Evolutionary conservation across 2,329 filamentous ascomycete genomes (phyloP).

Genomic region (Keithomyces neogunnii): DNA sequence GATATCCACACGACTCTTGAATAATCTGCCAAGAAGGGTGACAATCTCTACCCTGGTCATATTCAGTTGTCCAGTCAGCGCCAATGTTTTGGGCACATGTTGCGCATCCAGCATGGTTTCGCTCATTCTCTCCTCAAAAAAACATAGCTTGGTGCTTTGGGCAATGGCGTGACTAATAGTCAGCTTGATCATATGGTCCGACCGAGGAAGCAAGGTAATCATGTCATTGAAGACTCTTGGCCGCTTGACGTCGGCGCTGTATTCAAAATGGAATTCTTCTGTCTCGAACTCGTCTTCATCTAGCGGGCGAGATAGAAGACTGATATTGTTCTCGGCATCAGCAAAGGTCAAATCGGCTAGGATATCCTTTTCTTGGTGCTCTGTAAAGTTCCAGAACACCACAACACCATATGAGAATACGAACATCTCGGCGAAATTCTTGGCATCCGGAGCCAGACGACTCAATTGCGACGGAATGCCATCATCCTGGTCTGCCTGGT

Average conservation of each 20-base stretch:
- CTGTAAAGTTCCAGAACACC: constrained; percentile 98
- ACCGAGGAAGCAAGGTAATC: constrained; percentile 86
- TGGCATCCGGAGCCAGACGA: constrained; percentile 59
- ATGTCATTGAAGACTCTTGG: constrained; percentile 98
- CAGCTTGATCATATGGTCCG: constrained; percentile 97
- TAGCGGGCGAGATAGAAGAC: constrained; percentile 70
- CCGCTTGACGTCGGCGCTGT: constrained; percentile 75
- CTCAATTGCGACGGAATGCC: constrained; percentile 41
- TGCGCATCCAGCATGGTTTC: constrained; percentile 90
- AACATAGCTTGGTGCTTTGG: constrained; percentile 91
- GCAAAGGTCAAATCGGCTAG: constrained; percentile 91
- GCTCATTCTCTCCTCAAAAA: constrained; percentile 94
- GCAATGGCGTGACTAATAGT: constrained; percentile 96
- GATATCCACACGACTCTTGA: constrained; percentile 91
- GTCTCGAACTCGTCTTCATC: constrained; percentile 91
- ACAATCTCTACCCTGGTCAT: constrained; percentile 91
- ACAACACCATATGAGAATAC: constrained; percentile 96
- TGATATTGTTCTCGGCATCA: constrained; percentile 51
- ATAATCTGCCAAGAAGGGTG: constrained; percentile 80
- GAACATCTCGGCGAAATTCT: constrained; percentile 89
- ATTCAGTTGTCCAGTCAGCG: constrained; percentile 80
- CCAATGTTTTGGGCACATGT: constrained; percentile 80
- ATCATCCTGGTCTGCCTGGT: constrained; percentile 27
- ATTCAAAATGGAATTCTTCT: constrained; percentile 98
- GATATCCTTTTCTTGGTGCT: constrained; percentile 92